Base-by-base conservation (phyloP, 2,329 filamentous ascomycete species). In the Phialemoniopsis sp. region DNA sequence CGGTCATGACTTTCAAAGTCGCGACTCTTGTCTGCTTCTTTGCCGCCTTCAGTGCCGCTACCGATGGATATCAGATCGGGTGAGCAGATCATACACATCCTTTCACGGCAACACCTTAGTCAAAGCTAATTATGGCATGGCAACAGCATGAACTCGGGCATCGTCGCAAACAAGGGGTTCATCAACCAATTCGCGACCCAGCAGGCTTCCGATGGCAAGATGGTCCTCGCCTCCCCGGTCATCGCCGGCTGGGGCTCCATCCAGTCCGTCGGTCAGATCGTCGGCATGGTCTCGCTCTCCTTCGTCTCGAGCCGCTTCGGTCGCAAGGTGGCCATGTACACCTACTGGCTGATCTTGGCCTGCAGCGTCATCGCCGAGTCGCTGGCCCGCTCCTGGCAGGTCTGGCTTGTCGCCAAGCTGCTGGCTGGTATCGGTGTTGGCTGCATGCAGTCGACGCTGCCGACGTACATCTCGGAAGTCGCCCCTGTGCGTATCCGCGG, bases 401-500 rank as follows among this genome's bases (percentile, higher is more conserved):
- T 62, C 44, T 69, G 66, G 64, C 57, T 67, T 0, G 55, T 61
- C 8, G 67, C 44, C 3, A 57, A 58, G 41, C 40, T 58, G 3
- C 50, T 58, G 3, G 53, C 52, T 5, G 56, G 66, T 12, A 60
- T 67, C 40, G 67, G 63, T 4, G 61, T 67, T 1, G 66, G 66
- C 4, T 63, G 63, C 46, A 48, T 70, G 4, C 64, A 68, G 39
- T 58, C 60, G 8, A 67, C 65, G 0, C 41, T 69, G 26, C 64
- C 64, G 1, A 55, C 63, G 0, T 70, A 68, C 40, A 54, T 70
- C 5, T 55, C 64, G 3, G 66, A 70, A 41, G 51, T 63, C 1
- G 59, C 66, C 0, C 66, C 67, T 1, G 60, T 61, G 0, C 59
- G 63, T 8, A 52, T 67, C 2, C 54, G 64, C 14, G 67, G 67